Conservation (phyloP, 257 asterid genomes). For the Solanum pimpinellifolium region DNA sequence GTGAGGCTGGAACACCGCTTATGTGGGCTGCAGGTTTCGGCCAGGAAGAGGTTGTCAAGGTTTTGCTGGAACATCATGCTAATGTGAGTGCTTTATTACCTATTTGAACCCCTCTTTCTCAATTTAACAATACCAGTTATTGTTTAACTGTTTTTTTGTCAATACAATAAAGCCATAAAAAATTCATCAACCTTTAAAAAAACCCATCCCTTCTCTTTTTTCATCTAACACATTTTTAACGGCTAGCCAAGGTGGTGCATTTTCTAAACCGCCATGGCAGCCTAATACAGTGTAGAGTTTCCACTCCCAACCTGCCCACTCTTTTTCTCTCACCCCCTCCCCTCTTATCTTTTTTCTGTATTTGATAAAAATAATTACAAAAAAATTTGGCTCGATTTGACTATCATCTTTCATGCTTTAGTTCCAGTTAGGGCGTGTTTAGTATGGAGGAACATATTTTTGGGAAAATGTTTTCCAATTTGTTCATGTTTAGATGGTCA, state of each 20-base stretch:
- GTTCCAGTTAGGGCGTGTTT: neutral
- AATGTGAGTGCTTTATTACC: conserved; percentile 32
- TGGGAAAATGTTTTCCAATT: neutral
- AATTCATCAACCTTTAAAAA: neutral
- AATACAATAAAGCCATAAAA: conserved; percentile 1
- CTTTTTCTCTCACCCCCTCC: neutral
- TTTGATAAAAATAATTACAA: neutral
- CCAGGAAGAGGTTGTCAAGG: conserved; percentile 66
- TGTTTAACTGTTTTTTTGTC: neutral
- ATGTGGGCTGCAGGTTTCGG: conserved; percentile 97
- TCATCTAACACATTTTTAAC: neutral
- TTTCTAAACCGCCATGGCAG: conserved; percentile 31
- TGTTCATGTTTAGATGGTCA: neutral
- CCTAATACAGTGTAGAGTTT: neutral
- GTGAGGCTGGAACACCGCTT: conserved; percentile 92
- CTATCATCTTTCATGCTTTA: neutral
- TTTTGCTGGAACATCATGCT: conserved; percentile 73
- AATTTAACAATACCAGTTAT: neutral
- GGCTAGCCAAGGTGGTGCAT: conserved; percentile 52
- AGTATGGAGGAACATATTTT: neutral
- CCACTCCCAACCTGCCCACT: neutral
- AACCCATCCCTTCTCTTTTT: neutral
- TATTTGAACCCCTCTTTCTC: neutral
- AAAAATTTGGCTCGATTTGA: neutral
- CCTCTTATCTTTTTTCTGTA: neutral